Evolutionary conservation across 2,329 filamentous ascomycete genomes (phyloP).

Genomic region (Epichloe amarillans): DNA sequence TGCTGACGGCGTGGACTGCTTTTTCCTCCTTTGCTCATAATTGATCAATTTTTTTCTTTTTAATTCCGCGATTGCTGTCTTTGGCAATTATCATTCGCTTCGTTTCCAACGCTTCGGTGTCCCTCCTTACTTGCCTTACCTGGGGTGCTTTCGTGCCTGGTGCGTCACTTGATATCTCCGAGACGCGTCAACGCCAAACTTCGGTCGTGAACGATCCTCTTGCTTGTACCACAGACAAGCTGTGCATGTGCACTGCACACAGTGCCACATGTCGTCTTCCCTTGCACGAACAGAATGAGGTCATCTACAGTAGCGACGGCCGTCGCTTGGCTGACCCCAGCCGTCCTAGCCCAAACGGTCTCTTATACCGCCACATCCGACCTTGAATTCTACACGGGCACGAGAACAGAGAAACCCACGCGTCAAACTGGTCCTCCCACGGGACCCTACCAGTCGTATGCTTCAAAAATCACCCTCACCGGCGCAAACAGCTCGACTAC

Average conservation of each 20-base stretch:
- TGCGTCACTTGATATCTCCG: background rate
- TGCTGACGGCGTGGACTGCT: background rate
- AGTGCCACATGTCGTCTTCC: background rate
- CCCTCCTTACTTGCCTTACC: background rate
- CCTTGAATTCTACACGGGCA: constrained; percentile 24
- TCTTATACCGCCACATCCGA: constrained; percentile 19
- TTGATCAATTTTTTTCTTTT: no score
- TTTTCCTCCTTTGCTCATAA: background rate
- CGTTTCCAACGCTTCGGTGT: background rate
- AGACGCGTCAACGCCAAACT: background rate
- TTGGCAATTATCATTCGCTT: no score
- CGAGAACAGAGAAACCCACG: constrained; percentile 24
- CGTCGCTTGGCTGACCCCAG: constrained; percentile 10
- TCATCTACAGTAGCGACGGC: constrained; percentile 5
- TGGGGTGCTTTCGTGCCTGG: background rate
- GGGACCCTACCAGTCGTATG: constrained; percentile 30
- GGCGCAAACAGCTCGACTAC: constrained; percentile 20
- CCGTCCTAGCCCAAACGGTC: constrained; percentile 13
- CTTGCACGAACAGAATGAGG: constrained; percentile 11
- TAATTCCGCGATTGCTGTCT: no score
- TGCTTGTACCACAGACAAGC: background rate
- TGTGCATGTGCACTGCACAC: background rate
- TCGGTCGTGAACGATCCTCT: background rate
- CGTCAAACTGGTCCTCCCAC: constrained; percentile 27
- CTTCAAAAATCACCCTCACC: constrained; percentile 29